These are phyloP conservation scores for Sclerotinia nivalis DNA, from an alignment of 2,329 filamentous ascomycete genomes.

Conservation along the genomic window DNA sequence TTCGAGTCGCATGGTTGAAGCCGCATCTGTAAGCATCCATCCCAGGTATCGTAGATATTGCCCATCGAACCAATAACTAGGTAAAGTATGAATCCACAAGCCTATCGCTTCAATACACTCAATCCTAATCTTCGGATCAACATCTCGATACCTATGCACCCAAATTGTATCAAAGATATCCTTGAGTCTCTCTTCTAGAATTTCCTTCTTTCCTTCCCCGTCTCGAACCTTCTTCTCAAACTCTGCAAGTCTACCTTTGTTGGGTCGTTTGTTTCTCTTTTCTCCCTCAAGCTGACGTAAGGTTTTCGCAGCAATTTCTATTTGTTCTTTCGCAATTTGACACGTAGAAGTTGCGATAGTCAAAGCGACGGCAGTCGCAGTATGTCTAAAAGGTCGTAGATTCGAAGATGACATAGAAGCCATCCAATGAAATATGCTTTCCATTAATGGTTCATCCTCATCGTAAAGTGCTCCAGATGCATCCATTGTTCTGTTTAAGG, in stretches of 20 bases:
- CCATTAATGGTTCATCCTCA: slow-evolving; percentile 66
- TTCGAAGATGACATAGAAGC: slow-evolving; percentile 86
- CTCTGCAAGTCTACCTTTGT: slow-evolving; percentile 74
- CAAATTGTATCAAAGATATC: slow-evolving; percentile 93
- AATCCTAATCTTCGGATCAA: slow-evolving; percentile 83
- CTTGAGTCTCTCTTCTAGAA: slow-evolving; percentile 68
- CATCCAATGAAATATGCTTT: slow-evolving; percentile 89
- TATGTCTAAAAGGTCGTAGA: slow-evolving; percentile 89
- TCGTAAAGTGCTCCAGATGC: slow-evolving; percentile 80
- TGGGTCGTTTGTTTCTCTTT: slow-evolving; percentile 69
- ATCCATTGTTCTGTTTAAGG: slow-evolving; percentile 75
- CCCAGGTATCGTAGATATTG: slow-evolving; percentile 90
- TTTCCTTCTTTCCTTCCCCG: slow-evolving; percentile 49
- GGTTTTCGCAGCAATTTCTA: slow-evolving; percentile 70
- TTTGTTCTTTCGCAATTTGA: slow-evolving; percentile 68
- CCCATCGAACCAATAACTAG: slow-evolving; percentile 87
- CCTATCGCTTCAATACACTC: slow-evolving; percentile 88
- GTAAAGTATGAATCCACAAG: slow-evolving; percentile 82
- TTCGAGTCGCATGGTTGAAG: slow-evolving; percentile 74
- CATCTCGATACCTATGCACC: slow-evolving; percentile 91
- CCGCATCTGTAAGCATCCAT: slow-evolving; percentile 88
- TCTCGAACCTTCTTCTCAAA: slow-evolving; percentile 68
- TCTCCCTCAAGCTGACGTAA: slow-evolving; percentile 79
- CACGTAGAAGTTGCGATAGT: slow-evolving; percentile 79
- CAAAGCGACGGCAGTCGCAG: slow-evolving; percentile 81